Conservation (phyloP, 2,329 filamentous ascomycete species). For the Pseudogymnoascus sp. region DNA sequence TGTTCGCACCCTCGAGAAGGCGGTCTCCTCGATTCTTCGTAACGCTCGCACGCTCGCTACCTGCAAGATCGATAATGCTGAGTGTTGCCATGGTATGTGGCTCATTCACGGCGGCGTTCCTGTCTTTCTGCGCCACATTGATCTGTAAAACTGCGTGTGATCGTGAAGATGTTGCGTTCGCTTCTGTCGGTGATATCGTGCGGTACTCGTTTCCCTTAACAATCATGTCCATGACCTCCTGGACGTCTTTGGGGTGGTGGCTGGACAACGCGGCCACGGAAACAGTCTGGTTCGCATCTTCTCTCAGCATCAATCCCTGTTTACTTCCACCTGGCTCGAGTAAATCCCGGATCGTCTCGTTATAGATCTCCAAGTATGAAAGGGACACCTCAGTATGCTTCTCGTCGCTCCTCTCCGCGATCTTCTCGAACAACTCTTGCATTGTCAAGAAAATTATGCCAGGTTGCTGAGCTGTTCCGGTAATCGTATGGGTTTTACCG, state of each 20-base stretch:
- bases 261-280: constrained; percentile 86
- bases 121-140: constrained; percentile 88
- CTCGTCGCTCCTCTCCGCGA: constrained; percentile 74
- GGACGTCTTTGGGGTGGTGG: constrained; percentile 81
- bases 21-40: constrained; percentile 94
- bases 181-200: constrained; percentile 93
- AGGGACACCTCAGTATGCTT: constrained; percentile 86
- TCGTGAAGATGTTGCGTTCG: constrained; percentile 93
- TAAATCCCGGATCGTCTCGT: constrained; percentile 94
- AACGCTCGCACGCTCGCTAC: constrained; percentile 89
- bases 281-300: constrained; percentile 89
- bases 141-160: constrained; percentile 97
- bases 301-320: constrained; percentile 73
- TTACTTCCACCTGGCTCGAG: constrained; percentile 74
- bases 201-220: constrained; percentile 88
- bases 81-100: constrained; percentile 97
- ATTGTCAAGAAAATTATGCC: constrained; percentile 99
- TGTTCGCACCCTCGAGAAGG: constrained; percentile 89
- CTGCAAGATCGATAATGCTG: constrained; percentile 95
- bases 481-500: constrained; percentile 97
- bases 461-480: constrained; percentile 81
- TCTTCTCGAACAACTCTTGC: constrained; percentile 97
- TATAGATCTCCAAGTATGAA: constrained; percentile 97
- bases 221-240: constrained; percentile 99
- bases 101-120: constrained; percentile 86